phyloP scores from a whole-genome alignment of 73 alveolate species.

The Vitrella brassicaformis region DNA sequence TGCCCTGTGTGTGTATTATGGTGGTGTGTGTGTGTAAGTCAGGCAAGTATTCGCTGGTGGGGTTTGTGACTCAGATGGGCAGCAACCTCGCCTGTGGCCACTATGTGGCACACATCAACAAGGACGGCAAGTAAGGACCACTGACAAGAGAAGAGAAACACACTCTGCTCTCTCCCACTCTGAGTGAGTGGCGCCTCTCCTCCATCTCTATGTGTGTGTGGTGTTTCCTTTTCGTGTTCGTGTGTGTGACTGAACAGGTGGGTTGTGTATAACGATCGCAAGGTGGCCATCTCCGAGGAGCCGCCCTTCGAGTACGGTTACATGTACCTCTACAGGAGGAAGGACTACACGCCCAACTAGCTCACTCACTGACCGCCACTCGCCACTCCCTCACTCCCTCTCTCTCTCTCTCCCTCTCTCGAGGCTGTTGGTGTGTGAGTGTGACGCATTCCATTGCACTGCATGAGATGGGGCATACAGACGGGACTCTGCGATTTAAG shows the following conservation, averaged over 20 bases:
- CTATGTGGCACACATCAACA: slow-evolving; percentile 68
- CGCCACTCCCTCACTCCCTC: no score
- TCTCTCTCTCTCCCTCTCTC: no score
- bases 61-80: slow-evolving; percentile 74
- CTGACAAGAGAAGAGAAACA: background rate
- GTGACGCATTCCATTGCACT: no score
- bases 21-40: no score
- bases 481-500: no score
- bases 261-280: slow-evolving; percentile 71
- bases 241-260: no score
- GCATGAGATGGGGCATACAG: no score
- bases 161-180: background rate
- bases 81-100: slow-evolving; percentile 69
- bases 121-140: slow-evolving; percentile 14
- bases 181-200: background rate
- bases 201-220: background rate
- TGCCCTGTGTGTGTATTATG: no score
- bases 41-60: slow-evolving; percentile 39
- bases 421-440: no score
- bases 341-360: no score
- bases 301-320: slow-evolving; percentile 75
- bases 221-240: slow-evolving; percentile 16
- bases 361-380: no score
- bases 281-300: slow-evolving; percentile 63
- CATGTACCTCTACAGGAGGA: slow-evolving; percentile 61